Percentiles rank a stretch among this genome's conserved stretches.
Conservation (phyloP, 73 alveolate species). For the Tetrahymena borealis region DNA sequence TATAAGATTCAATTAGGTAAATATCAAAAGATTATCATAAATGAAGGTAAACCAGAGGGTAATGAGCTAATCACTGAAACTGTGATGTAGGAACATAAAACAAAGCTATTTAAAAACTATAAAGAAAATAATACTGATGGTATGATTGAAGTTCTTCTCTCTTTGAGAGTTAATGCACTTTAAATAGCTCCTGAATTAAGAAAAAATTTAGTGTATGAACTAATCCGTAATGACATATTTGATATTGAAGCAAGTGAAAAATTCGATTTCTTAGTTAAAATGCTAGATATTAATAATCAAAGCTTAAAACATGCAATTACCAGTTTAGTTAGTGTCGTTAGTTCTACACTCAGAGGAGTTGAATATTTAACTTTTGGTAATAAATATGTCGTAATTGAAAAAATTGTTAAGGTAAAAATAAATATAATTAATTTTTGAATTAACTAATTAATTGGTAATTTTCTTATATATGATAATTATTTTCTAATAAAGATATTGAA, state of each 20-base stretch:
- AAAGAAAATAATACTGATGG: slow-evolving; percentile 73
- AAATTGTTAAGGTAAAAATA: slow-evolving; percentile 44
- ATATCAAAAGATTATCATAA: slow-evolving; percentile 87
- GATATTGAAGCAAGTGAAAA: slow-evolving; percentile 65
- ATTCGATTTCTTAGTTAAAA: slow-evolving; percentile 65
- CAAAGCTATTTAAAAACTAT: slow-evolving; percentile 77
- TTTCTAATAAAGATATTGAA: slow-evolving; percentile 63
- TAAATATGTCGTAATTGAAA: slow-evolving; percentile 69
- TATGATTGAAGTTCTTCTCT: slow-evolving; percentile 81
- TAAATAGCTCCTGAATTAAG: slow-evolving; percentile 95
- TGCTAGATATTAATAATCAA: slow-evolving; percentile 74
- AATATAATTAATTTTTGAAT: background rate
- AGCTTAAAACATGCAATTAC: slow-evolving; percentile 90
- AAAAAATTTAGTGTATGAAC: slow-evolving; percentile 75
- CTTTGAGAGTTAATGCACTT: slow-evolving; percentile 92
- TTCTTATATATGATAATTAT: background rate
- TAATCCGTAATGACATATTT: slow-evolving; percentile 87
- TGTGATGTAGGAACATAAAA: slow-evolving; percentile 91
- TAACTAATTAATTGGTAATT: background rate
- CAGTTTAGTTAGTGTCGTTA: slow-evolving; percentile 81
- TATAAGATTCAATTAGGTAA: slow-evolving; percentile 93
- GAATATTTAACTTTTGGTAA: slow-evolving; percentile 77
- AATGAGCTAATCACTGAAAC: slow-evolving; percentile 75
- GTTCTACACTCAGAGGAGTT: slow-evolving; percentile 85
- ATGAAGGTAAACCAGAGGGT: slow-evolving; percentile 82